Evolutionary conservation across 495 filamentous ascomycete genomes (phyloP), one percentile per base, ranked within the genome.

Genomic region (Neurospora sp.): DNA sequence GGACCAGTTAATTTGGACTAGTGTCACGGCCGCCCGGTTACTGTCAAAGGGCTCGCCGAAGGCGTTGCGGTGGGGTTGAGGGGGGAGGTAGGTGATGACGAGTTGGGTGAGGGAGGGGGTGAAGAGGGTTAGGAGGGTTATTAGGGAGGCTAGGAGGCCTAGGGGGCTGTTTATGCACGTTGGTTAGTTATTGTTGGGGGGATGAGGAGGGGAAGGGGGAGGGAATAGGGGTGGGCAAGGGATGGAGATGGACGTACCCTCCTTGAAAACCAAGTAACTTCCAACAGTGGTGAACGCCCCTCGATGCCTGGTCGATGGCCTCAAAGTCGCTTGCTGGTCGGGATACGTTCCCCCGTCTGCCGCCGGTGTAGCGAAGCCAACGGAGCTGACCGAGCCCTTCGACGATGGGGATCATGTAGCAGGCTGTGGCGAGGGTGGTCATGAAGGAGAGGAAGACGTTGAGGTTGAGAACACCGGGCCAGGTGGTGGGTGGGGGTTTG

Each of bases 401-500:
- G 10, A 78, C 75, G 49, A 85, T 75, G 10, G 80, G 76, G 37
- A 83, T 80, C 44, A 80, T 76, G 79, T 84, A 73, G 20, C 73
- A 70, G 27, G 80, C 77, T 70, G 82, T 82, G 72, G 82, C 81
- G 27, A 84, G 70, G 2, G 82, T 82, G 14, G 79, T 80, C 39
- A 86, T 73, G 3, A 86, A 71, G 6, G 84, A 83, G 0, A 86
- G 49, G 20, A 86, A 70, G 0, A 84, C 76, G 76, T 86, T 85
- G 60, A 85, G 81, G 1, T 79, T 83, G 38, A 86, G 81, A 35
- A 78, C 76, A 46, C 82, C 77, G 2, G 82, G 83, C 82, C 83
- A 86, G 11, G 82, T 76, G 1, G 49, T 2, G 5, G 83, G 81
- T 72, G 81, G 76, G n/a, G 78, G 76, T 42, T 77, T 71, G 39